Conservation (phyloP, 148 eudicot genomes). For the Hydrangea macrophylla region DNA sequence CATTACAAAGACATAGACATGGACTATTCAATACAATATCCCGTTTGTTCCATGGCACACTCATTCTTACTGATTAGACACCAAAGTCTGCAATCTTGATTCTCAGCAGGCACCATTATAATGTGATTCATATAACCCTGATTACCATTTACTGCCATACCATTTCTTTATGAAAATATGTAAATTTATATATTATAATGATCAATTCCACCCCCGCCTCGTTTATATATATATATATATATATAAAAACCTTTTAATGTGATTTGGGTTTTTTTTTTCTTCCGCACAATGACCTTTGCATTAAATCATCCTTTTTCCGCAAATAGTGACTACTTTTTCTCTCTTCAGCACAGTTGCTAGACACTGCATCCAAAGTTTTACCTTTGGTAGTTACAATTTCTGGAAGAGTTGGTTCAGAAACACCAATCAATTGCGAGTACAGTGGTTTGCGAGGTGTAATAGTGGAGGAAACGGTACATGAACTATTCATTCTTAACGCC, state of each 20-base stretch:
- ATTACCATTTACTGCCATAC: too few relatives aligned
- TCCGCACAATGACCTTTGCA: background rate
- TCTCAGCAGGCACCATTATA: background rate
- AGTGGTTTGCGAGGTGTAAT: constrained; percentile 93
- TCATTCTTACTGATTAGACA: background rate
- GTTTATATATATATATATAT: too few relatives aligned
- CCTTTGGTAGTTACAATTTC: constrained; percentile 86
- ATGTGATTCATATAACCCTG: background rate
- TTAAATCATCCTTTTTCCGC: background rate
- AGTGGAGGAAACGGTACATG: constrained; percentile 81
- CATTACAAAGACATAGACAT: background rate
- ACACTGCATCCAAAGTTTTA: constrained; percentile 72
- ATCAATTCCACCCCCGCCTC: too few relatives aligned
- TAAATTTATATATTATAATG: too few relatives aligned
- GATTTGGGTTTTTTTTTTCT: too few relatives aligned
- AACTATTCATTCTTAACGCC: background rate
- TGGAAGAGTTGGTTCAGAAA: constrained; percentile 93
- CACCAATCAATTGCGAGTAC: constrained; percentile 79
- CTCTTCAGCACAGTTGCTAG: constrained; percentile 74
- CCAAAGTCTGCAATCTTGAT: background rate
- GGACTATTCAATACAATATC: background rate
- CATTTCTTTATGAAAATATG: too few relatives aligned
- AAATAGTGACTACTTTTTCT: background rate
- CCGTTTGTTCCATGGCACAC: background rate
- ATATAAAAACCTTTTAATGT: too few relatives aligned